A percentile compares a stretch with the other conserved stretches of the same genome.
phyloP scores from a whole-genome alignment of 176 grass and related monocot genomes.

The Ananas comosus region DNA sequence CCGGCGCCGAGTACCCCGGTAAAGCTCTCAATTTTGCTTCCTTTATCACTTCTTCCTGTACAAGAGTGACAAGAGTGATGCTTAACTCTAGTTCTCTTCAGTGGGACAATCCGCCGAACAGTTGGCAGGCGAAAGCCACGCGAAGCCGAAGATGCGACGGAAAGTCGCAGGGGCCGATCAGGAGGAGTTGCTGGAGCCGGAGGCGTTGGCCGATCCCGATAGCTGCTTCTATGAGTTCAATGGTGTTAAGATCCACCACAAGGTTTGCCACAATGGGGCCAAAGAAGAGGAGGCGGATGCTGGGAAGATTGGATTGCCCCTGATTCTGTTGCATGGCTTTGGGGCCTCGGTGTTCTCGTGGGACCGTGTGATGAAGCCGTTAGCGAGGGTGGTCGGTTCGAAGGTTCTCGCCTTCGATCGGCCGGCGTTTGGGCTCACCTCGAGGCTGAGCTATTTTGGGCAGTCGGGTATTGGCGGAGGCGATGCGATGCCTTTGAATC shows the following conservation, averaged over 20 bases:
- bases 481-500: slow-evolving; percentile 48
- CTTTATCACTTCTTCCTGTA: neutral
- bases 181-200: slow-evolving; percentile 59
- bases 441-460: slow-evolving; percentile 17
- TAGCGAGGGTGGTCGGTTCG: slow-evolving; percentile 36
- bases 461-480: no score
- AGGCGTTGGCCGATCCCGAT: slow-evolving; percentile 54
- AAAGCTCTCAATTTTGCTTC: neutral
- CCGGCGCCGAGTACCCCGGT: neutral
- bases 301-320: slow-evolving; percentile 28
- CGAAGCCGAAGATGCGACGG: slow-evolving; percentile 13
- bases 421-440: slow-evolving; percentile 72
- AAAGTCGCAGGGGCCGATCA: slow-evolving; percentile 72
- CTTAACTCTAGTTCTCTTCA: neutral
- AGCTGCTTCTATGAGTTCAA: slow-evolving; percentile 78
- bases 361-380: slow-evolving; percentile 51
- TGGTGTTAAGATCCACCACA: slow-evolving; percentile 69
- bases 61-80: neutral
- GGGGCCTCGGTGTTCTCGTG: slow-evolving; percentile 87
- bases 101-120: neutral
- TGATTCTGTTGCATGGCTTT: slow-evolving; percentile 74
- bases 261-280: slow-evolving; percentile 46
- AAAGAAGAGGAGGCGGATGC: slow-evolving; percentile 1
- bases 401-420: slow-evolving; percentile 91
- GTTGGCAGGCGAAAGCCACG: neutral